Evolutionary conservation across 2,329 filamentous ascomycete species (phyloP), one percentile per base, ranked within the genome.

Genomic region (Sclerotinia sclerotiorum): DNA sequence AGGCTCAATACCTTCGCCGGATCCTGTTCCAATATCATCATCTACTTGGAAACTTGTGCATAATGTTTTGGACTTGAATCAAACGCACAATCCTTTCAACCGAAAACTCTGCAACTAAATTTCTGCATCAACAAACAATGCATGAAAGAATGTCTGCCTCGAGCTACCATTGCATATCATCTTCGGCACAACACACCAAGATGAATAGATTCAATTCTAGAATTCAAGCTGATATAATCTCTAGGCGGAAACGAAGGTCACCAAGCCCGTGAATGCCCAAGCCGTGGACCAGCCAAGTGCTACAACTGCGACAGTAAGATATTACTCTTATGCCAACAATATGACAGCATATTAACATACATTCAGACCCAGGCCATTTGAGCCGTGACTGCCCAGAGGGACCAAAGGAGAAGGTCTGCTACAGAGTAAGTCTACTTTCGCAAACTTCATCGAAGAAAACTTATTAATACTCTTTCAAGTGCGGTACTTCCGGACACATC

Each of bases 381-480:
- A 92, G 91, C 86, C 92, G 94, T 81, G 94, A 98, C 79, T 98
- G 94, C 86, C 89, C 90, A 72, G 88, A 92, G 80, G 90, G 93
- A 69, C 88, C 91, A 77, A 97, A 97, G 85, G 93, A 97, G 82
- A 93, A 90, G 84, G 86, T 88, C 76, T 91, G 88, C 84, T 91
- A 90, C 83, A 87, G 90, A 68, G 67, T 68, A 65, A n/a, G 65
- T 67, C 3, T 8, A 29, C 8, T 21, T 27, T 5, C 1, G 6
- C n/a, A 42, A 42, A 39, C 2, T 21, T 39, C 32, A 51, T 24
- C 24, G 1, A 8, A 11, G 5, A 3, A 39, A 42, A 19, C 5
- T 21, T 3, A 42, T 39, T 67, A n/a, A 67, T 42, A 51, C 8
- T 13, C 7, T 24, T 42, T 63, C 5, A 35, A 62, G 77, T 93